Evolutionary conservation across 768 basidiomycete genomes (phyloP), one percentile per base, ranked within the genome.

Genomic region (Pholiota molesta): DNA sequence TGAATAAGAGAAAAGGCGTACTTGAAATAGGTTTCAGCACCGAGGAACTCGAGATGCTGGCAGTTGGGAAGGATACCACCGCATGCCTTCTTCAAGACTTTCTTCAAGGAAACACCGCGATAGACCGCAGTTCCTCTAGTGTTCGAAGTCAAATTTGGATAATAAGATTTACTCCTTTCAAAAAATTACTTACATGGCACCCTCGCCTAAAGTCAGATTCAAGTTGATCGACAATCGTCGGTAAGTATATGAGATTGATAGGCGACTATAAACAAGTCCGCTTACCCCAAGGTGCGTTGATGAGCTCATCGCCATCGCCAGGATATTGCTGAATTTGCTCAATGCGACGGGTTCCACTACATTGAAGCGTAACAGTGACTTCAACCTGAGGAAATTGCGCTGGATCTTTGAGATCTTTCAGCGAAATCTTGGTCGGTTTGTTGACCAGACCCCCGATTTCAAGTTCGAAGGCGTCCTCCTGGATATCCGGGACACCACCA

Each of bases 271-370:
- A 28, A 28, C 14, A 17, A 17, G 8, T 9, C 7, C 4, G 19
- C 52, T 5, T 53, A 60, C 59, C 64, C 64, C 64, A 65, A n/a
- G 64, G 64, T 3, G 64, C 64, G 35, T 65, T 65, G 47, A 65
- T 65, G 31, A 65, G 59, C 42, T 65, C 64, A 49, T 65, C 64
- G 10, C 64, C 64, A 33, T 65, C 64, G 11, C 64, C 64, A 2
- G 64, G 60, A 52, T 65, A 65, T 40, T 62, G 54, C 16, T 47
- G 57, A 44, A 65, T 65, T 28, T 65, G 64, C n/a, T 65, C 64
- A 21, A 65, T 65, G 28, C 64, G 64, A 16, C 64, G 57, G 5
- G 64, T 65, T 28, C 64, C 64, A 45, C 64, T 65, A 21, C 64
- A 65, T 35, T 65, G 64, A 0, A 65, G 52, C 13, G 64, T 62